Base-by-base conservation (phyloP, 257 asterid species). In the Coffea eugenioides region DNA sequence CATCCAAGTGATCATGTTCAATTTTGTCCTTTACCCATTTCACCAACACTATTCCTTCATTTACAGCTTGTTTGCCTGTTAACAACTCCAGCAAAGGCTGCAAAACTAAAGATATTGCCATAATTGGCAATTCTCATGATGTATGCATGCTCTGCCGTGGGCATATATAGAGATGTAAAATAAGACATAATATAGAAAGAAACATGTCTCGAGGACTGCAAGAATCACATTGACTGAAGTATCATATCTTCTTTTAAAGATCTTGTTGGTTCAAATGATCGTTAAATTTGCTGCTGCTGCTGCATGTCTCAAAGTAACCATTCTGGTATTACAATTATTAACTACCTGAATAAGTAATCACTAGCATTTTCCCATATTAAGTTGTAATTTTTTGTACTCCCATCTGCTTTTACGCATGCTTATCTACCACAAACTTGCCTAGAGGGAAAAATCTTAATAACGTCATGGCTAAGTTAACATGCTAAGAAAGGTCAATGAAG, bases 71-170 rank as follows among this genome's bases (percentile, higher is more conserved):
- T 54, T 79, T 71, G 41, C 71, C 77, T 1, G 82, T 70, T 18
- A 79, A 41, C 4, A 79, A 66, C 71, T 71, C 82, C 5, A 79
- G 77, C 71, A 79, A 49, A 27, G 21, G 59, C 57, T 18, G 62
- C 77, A 21, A 70, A 79, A 59, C 77, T 79, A 5, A 69, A 79
- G n/a, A 70, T 79, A 56, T 79, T 79, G 74, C 82, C 77, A 8
- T 77, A 73, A 20, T 45, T 66, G 13, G 71, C 70, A 34, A 79
- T 62, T 62, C 61, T 43, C 77, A 3, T 39, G 41, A 39, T 39
- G 3, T 39, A 3, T 39, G 41, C 41, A 71, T 79, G 70, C 39
- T 79, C 82, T 79, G 77, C 70, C 41, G 34, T 36, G 14, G 20
- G 41, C 5, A 69, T 10, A 25, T 56, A 6, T 21, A 61, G 6